Base-by-base conservation (phyloP, 164 flowering plant species). In the Liquidambar formosana region DNA sequence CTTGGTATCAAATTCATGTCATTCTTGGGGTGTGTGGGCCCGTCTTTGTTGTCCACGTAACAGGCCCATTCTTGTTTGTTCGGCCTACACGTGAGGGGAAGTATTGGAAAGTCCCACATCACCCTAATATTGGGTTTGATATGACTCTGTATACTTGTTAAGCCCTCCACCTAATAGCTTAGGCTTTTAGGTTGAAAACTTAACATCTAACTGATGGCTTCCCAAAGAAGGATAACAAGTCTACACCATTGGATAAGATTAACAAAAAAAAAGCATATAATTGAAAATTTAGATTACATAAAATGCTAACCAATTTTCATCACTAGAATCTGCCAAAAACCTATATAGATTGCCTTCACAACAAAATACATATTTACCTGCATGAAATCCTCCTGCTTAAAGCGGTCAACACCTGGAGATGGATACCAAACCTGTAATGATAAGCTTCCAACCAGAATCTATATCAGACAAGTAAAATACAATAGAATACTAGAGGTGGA, bases 371-470 rank as follows among this genome's bases (percentile, higher is more conserved):
- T 62, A 48, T 66, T 57, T 78, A 95, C 99, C 94, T 95, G 99
- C 83, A 95, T 84, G 76, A 95, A 95, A 72, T 91, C 99, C 79
- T 95, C 99, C 88, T 93, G 97, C 82, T 85, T 86, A 78, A 85
- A 95, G 44, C 92, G 79, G 53, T 95, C 92, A 70, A 67, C 91
- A 63, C 99, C 99, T 73, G 83, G 89, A 83, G 96, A 95, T 62
- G 99, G 97, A 88, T 94, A 94, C 97, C 99, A 94, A 53, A 94
- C 97, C 99, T 92, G 91, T 61, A 84, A 82, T 67, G 66, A 73
- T 52, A 76, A 79, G 80, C 84, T 82, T 80, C 79, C 83, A 86
- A 77, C 70, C 49, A 73, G 69, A 74, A 77, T 71, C 58, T 68
- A 69, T 72, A 88, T 88, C 82, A 89, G 91, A 84, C 71, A 72